Evolutionary conservation across 1,284 basidiomycete genomes (phyloP), one percentile per base, ranked within the genome.

Genomic region (Boletus sp.): DNA sequence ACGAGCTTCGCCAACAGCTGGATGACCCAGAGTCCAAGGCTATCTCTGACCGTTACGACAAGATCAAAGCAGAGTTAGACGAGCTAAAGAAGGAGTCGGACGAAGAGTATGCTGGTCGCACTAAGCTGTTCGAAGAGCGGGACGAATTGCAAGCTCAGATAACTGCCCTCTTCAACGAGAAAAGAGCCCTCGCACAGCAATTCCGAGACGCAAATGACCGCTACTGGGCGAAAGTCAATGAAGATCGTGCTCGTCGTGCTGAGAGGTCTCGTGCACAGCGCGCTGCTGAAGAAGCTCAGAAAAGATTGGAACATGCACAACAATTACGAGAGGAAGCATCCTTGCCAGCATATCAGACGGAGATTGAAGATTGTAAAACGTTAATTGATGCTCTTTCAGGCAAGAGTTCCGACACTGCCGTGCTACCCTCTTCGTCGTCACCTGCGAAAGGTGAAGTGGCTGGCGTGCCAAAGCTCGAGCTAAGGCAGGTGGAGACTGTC

Each of bases 351-450:
- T 99, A 84, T 75, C 89, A 93, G 61, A 78, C 84, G 51, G 84
- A 98, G 69, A 94, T 99, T 60, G 94, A 99, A 72, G 96, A 99
- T 69, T 97, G 94, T 72, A 87, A 92, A 62, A 94, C 89, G 7
- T 81, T 96, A 54, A 90, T 99, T 67, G 89, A 93, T 66, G 88
- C 82, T 69, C 89, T 99, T 70, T 84, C 80, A 32, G 90, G 88
- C 38, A 88, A 87, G 69, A 73, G 74, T 50, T 75, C 75, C 26
- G 75, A 81, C 41, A 79, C 77, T 59, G 72, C 76, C 50, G 73
- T 75, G 8, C 70, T 72, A 45, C 73, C 80, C 34, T 71, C 75
- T 37, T 60, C 70, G 16, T 65, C 74, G 44, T 60, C 69, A 17
- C 57, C 69, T 25, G 50, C 66, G 8, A 67, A 64, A 47, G 74